Conservation (phyloP, 1,284 basidiomycete genomes). For the Microstroma glucosiphilum region DNA sequence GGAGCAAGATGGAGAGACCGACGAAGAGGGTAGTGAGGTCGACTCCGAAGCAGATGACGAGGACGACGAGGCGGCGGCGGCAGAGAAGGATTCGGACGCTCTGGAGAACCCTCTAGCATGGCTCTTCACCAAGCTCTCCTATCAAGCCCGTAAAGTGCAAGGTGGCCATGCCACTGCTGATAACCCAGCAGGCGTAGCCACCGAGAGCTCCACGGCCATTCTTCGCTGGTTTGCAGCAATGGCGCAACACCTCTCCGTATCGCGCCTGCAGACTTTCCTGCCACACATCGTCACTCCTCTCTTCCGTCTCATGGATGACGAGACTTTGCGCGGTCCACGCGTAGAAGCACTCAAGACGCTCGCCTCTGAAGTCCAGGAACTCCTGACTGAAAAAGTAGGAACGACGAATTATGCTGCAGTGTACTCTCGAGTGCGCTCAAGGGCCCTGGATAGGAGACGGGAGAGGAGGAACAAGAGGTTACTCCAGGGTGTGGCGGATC, state of each 20-base stretch:
- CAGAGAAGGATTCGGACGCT: constrained; percentile 15
- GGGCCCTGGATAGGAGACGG: constrained; percentile 63
- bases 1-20: constrained; percentile 31
- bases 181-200: constrained; percentile 12
- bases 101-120: constrained; percentile 69
- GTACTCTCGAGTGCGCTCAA: constrained; percentile 74
- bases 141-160: constrained; percentile 59
- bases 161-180: neutral
- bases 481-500: constrained; percentile 42
- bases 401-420: constrained; percentile 69
- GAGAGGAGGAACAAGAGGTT: constrained; percentile 67
- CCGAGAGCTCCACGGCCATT: constrained; percentile 65
- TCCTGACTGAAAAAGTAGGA: constrained; percentile 79
- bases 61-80: constrained; percentile 30
- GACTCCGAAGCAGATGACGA: constrained; percentile 23
- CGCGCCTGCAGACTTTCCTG: constrained; percentile 63
- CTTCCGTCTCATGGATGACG: constrained; percentile 74
- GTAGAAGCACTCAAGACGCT: constrained; percentile 76
- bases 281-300: constrained; percentile 79
- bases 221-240: constrained; percentile 69
- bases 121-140: constrained; percentile 89
- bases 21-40: constrained; percentile 25
- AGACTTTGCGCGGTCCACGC: constrained; percentile 60
- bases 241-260: constrained; percentile 63
- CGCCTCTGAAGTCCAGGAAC: constrained; percentile 76